These are phyloP conservation scores for Amaranthus cruentus DNA, from an alignment of 148 eudicot species.

Conservation along the genomic window DNA sequence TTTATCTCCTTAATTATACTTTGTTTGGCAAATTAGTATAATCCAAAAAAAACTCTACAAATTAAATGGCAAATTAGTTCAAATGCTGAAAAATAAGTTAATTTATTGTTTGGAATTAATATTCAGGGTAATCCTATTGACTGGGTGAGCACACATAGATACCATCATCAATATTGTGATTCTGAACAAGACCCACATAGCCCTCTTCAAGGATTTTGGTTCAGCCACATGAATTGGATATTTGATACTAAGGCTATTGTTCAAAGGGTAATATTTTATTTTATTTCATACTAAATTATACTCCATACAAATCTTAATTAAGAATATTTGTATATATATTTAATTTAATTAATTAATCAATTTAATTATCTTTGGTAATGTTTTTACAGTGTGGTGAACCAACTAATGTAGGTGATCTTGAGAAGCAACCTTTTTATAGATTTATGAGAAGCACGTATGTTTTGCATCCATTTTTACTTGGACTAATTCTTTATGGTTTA, in stretches of 20 bases:
- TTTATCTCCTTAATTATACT: too few species aligned
- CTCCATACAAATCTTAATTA: too few species aligned
- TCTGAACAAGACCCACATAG: conserved; percentile 85
- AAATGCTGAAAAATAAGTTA: background rate
- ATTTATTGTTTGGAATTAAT: background rate
- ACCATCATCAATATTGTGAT: conserved; percentile 72
- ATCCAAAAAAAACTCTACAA: too few species aligned
- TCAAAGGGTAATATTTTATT: conserved; percentile 40
- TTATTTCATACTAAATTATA: background rate
- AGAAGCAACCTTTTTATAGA: conserved; percentile 65
- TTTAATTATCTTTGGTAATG: too few species aligned
- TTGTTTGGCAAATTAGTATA: too few species aligned
- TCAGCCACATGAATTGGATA: conserved; percentile 79
- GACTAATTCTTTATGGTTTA: conserved; percentile 40
- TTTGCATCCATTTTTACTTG: conserved; percentile 58
- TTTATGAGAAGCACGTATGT: conserved; percentile 52
- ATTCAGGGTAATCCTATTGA: conserved; percentile 70
- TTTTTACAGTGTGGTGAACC: conserved; percentile 59
- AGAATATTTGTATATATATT: too few species aligned
- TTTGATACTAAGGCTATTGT: conserved; percentile 35
- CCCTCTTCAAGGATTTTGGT: conserved; percentile 86
- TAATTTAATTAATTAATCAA: too few species aligned
- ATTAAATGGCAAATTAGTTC: too few species aligned
- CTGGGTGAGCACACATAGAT: conserved; percentile 89
- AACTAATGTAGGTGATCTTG: conserved; percentile 70